phyloP scores from a whole-genome alignment of 257 asterid species.

The Haberlea rhodopensis region DNA sequence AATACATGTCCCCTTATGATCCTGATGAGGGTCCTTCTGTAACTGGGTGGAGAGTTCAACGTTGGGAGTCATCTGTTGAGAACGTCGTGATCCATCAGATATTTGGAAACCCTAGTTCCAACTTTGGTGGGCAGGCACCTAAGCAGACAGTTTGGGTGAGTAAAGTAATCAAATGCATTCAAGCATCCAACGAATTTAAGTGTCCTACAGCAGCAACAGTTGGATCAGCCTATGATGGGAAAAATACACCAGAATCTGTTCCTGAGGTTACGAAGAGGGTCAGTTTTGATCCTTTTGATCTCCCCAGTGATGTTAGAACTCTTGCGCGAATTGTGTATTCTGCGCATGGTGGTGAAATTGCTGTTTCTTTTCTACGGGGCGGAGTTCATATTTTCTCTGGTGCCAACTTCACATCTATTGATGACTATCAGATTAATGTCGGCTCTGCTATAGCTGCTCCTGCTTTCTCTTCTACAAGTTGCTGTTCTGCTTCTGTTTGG shows the following conservation, averaged over 20 bases:
- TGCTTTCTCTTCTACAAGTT: slow-evolving; percentile 96
- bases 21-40: slow-evolving; percentile 99
- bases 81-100: slow-evolving; percentile 95
- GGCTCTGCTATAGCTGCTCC: slow-evolving; percentile 95
- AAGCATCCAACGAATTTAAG: slow-evolving; percentile 65
- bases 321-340: slow-evolving; percentile 96
- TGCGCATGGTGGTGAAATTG: slow-evolving; percentile 98
- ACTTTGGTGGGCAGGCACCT: slow-evolving; percentile 83
- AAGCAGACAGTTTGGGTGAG: slow-evolving; percentile 98
- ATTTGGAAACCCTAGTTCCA: slow-evolving; percentile 87
- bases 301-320: slow-evolving; percentile 94
- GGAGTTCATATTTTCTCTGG: slow-evolving; percentile 88
- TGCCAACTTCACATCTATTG: slow-evolving; percentile 63
- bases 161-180: slow-evolving; percentile 88
- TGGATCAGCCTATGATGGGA: slow-evolving; percentile 49
- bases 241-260: slow-evolving; percentile 54
- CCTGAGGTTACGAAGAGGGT: slow-evolving; percentile 56
- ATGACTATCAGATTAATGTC: slow-evolving; percentile 78
- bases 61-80: slow-evolving; percentile 98
- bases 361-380: slow-evolving; percentile 91
- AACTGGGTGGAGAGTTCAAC: slow-evolving; percentile 98
- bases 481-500: slow-evolving; percentile 99
- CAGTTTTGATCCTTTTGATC: slow-evolving; percentile 91
- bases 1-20: slow-evolving; percentile 99
- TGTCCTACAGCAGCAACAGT: slow-evolving; percentile 45